Base-by-base conservation (phyloP, 768 basidiomycete genomes). In the Daedaleopsis sinensis region DNA sequence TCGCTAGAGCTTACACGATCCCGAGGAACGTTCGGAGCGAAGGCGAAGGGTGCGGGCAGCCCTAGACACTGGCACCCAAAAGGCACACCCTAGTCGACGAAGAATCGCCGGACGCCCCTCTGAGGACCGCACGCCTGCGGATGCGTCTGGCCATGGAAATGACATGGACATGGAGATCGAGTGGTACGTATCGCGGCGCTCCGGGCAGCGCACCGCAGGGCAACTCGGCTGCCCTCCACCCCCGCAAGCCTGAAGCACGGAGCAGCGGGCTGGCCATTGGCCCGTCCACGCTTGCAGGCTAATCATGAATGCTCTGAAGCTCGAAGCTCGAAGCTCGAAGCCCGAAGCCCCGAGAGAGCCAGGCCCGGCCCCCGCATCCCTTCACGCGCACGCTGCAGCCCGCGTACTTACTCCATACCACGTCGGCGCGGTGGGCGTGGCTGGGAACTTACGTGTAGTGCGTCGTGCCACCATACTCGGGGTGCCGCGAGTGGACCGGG, bases 21-120 rank as follows among this genome's bases (percentile, higher is more conserved):
- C 62, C 57, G 62, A 58, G 39, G 62, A 58, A 58, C 62, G 46
- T 63, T 62, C 61, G 61, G 61, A 62, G 55, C 52, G 61, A 63
- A 58, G 62, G 7, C 43, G 15, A 52, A 11, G 47, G 47, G n/a
- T 32, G 27, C 27, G 27, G 27, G 27, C 27, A 32, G 27, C 27
- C 27, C 39, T n/a, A 42, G 2, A 11, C 11, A 12, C 39, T 18
- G 5, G n/a, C n/a, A n/a, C n/a, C n/a, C n/a, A n/a, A 42, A 42
- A 42, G 13, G 18, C 39, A 42, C 39, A 49, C 23, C 47, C 23
- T 27, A 49, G 47, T 49, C 10, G 47, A 49, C 47, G 47, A 49
- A 49, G 47, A 49, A 49, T 49, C 47, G 47, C 39, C 39, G 39
- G 39, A 18, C 11, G 39, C 39, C 39, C 3, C 39, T 42, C 39